Evolutionary conservation across 345 rosid species (phyloP).

Genomic region (Firmiana major): DNA sequence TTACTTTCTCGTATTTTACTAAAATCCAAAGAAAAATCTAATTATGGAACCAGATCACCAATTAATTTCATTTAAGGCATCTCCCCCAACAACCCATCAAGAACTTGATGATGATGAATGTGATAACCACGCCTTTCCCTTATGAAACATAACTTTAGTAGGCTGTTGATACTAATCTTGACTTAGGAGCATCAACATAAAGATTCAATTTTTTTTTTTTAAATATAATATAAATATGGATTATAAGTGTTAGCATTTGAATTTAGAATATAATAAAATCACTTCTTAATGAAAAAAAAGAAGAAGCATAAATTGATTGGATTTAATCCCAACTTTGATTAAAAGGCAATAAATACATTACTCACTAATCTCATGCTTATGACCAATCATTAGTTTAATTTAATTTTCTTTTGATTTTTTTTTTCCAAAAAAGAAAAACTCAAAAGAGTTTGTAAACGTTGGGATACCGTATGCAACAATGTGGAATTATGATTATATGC

Average conservation of each 20-base stretch:
- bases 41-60: neutral
- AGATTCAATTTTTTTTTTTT: neutral
- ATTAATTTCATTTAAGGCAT: neutral
- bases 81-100: neutral
- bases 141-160: neutral
- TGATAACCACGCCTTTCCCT: neutral
- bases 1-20: neutral
- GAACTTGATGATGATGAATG: neutral
- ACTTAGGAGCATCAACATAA: neutral
- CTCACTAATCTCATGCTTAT: neutral
- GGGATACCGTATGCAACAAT: slow-evolving; percentile 30
- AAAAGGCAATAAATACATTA: neutral
- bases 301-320: too few relatives aligned
- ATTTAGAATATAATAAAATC: too few relatives aligned
- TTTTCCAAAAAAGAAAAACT: neutral
- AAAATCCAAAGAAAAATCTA: neutral
- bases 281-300: too few relatives aligned
- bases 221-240: too few relatives aligned
- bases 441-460: slow-evolving; percentile 21
- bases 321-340: neutral
- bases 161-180: neutral
- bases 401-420: neutral
- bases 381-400: neutral
- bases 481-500: slow-evolving; percentile 46
- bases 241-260: too few relatives aligned